Conservation (phyloP, 352 stramenopile species). For the Phytophthora fragariae region DNA sequence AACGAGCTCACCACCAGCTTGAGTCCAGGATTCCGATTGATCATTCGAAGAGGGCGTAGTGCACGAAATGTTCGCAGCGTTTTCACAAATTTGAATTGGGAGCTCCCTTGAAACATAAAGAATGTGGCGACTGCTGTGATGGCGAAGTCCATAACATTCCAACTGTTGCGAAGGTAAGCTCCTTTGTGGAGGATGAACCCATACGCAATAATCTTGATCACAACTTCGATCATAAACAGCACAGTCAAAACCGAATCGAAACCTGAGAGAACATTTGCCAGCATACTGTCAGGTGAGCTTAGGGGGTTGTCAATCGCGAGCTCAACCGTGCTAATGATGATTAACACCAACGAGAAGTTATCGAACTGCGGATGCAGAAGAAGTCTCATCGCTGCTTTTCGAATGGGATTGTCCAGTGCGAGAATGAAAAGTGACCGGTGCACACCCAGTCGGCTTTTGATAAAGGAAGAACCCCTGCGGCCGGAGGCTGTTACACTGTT, state of each 20-base stretch:
- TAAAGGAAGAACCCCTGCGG: constrained; percentile 17
- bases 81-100: constrained; percentile 73
- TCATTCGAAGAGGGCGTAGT: constrained; percentile 85
- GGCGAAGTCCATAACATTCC: constrained; percentile 93
- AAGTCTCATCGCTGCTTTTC: constrained; percentile 52
- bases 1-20: constrained; percentile 84
- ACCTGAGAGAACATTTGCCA: constrained; percentile 62
- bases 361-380: constrained; percentile 81
- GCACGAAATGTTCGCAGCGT: constrained; percentile 81
- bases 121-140: constrained; percentile 79
- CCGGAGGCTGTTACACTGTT: constrained; percentile 2
- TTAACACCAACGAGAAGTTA: constrained; percentile 75
- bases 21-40: constrained; percentile 77
- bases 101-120: constrained; percentile 78
- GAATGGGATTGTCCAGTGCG: constrained; percentile 55
- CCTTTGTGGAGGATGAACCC: constrained; percentile 74
- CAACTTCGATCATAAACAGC: constrained; percentile 89
- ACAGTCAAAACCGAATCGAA: constrained; percentile 76
- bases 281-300: constrained; percentile 43
- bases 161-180: constrained; percentile 83
- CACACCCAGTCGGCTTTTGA: constrained; percentile 24
- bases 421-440: constrained; percentile 58
- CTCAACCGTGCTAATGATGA: constrained; percentile 70
- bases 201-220: constrained; percentile 88
- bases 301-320: constrained; percentile 87